These are phyloP conservation scores for Trametes pubescens DNA, from an alignment of 1,284 basidiomycete genomes.

Conservation along the genomic window DNA sequence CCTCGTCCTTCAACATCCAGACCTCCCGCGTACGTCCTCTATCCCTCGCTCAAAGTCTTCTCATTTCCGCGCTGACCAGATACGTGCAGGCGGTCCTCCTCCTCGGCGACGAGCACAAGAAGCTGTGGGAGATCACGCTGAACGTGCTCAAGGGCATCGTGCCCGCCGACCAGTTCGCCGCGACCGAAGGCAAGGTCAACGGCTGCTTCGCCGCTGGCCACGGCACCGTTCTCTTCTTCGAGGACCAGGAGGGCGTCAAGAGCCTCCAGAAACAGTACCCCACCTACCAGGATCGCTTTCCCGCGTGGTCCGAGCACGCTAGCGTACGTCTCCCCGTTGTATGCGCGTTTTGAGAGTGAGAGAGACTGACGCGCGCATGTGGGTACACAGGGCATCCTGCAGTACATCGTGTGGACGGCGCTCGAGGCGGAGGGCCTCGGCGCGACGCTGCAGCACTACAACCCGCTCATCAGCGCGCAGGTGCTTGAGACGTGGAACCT, in stretches of 20 bases:
- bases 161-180: slow-evolving; percentile 34
- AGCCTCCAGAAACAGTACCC: slow-evolving; percentile 34
- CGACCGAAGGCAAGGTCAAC: slow-evolving; percentile 34
- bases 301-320: slow-evolving; percentile 35
- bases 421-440: slow-evolving; percentile 39
- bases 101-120: slow-evolving; percentile 37
- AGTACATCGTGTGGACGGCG: slow-evolving; percentile 39
- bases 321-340: slow-evolving; percentile 30
- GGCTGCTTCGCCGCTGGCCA: slow-evolving; percentile 34
- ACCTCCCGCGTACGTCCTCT: slow-evolving; percentile 31
- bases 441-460: slow-evolving; percentile 40
- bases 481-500: slow-evolving; percentile 37
- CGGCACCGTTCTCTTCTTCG: slow-evolving; percentile 40
- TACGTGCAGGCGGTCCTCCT: slow-evolving; percentile 34
- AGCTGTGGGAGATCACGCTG: slow-evolving; percentile 38
- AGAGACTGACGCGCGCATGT: slow-evolving; percentile 6
- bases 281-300: slow-evolving; percentile 38
- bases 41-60: too few species aligned
- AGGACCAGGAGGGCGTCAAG: slow-evolving; percentile 36
- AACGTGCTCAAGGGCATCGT: slow-evolving; percentile 37
- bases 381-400: slow-evolving; percentile 33
- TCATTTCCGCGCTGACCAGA: background rate
- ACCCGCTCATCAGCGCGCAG: slow-evolving; percentile 37
- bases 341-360: too few species aligned
- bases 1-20: slow-evolving; percentile 39